These are phyloP conservation scores for Saccharomyces jurei DNA, from an alignment of 805 yeast species.

Conservation along the genomic window DNA sequence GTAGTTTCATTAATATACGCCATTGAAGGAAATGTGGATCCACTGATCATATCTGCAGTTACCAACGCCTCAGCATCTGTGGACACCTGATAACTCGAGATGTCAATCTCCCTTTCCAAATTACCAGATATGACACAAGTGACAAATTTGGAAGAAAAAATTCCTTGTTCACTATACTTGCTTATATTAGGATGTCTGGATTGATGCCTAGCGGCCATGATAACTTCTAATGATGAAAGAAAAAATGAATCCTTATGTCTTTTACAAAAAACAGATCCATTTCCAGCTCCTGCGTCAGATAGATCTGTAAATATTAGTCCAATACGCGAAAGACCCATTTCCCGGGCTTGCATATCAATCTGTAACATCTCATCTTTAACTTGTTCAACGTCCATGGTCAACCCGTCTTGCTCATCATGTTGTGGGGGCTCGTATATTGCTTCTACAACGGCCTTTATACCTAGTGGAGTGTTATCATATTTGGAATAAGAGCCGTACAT, in stretches of 20 bases:
- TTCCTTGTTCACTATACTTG: conserved; percentile 53
- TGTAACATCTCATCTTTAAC: conserved; percentile 34
- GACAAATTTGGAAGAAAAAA: conserved; percentile 80
- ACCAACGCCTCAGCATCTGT: conserved; percentile 81
- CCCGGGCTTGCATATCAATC: conserved; percentile 46
- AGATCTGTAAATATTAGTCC: conserved; percentile 89
- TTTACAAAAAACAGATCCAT: conserved; percentile 86
- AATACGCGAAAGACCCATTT: conserved; percentile 58
- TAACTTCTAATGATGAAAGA: conserved; percentile 76
- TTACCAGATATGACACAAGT: conserved; percentile 95
- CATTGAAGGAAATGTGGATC: conserved; percentile 85
- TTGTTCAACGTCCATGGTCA: conserved; percentile 49
- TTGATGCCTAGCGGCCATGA: conserved; percentile 79
- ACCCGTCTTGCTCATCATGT: conserved; percentile 75
- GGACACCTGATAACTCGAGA: conserved; percentile 83
- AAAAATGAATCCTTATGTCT: conserved; percentile 90
- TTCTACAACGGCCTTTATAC: conserved; percentile 88
- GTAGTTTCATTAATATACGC: conserved; percentile 73
- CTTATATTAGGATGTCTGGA: conserved; percentile 51
- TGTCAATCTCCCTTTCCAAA: conserved; percentile 76
- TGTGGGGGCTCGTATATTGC: conserved; percentile 94
- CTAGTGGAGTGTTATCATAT: conserved; percentile 73
- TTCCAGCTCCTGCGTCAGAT: conserved; percentile 75
- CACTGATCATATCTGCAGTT: conserved; percentile 73
- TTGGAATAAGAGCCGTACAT: conserved; percentile 73